These are phyloP conservation scores for Solanum hybrid DNA, from an alignment of 305 asterid genomes.

Conservation along the genomic window DNA sequence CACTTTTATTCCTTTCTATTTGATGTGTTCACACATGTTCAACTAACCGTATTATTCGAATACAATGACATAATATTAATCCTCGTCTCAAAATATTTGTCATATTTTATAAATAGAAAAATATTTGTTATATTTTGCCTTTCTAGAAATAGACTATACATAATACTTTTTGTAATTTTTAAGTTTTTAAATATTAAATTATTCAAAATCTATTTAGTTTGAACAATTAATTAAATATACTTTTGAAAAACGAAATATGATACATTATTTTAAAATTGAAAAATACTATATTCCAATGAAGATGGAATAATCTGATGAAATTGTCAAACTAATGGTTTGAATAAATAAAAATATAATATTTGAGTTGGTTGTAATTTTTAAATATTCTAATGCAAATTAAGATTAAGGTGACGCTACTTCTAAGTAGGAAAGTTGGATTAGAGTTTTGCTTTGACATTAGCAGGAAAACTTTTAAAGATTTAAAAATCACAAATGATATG, in stretches of 20 bases:
- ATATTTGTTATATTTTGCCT: neutral
- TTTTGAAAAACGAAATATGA: neutral
- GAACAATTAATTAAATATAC: neutral
- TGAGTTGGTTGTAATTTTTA: neutral
- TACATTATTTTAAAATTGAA: neutral
- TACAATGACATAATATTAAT: neutral
- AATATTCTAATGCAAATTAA: neutral
- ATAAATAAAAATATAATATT: too few relatives aligned
- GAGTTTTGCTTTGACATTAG: neutral
- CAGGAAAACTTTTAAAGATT: neutral
- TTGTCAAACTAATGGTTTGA: neutral
- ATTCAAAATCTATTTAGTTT: neutral
- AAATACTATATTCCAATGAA: neutral
- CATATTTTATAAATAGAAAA: too few relatives aligned
- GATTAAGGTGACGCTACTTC: neutral
- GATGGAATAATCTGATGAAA: neutral
- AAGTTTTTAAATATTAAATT: neutral
- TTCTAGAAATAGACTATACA: neutral
- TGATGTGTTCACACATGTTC: neutral
- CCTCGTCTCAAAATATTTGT: too few relatives aligned
- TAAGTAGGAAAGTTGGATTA: neutral
- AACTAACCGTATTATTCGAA: neutral
- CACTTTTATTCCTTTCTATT: neutral
- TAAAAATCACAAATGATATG: neutral
- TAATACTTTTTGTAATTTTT: neutral